These are phyloP conservation scores for Ensete ventricosum DNA, from an alignment of 176 grass and related monocot species.

Conservation along the genomic window DNA sequence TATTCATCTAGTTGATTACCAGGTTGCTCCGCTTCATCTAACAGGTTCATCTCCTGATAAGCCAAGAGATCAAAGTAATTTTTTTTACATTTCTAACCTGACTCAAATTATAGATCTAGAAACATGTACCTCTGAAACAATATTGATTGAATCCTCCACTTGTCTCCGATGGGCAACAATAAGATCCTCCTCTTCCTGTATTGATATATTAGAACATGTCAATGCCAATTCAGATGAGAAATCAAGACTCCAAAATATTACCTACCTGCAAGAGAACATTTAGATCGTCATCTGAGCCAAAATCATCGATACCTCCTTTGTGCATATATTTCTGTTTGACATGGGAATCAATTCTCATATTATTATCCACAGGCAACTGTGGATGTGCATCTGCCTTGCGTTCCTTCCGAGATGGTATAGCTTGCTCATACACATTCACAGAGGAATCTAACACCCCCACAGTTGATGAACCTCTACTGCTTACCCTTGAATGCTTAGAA, in stretches of 20 bases:
- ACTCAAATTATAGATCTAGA: conserved; percentile 1
- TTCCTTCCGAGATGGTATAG: conserved; percentile 7
- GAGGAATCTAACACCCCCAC: conserved; percentile 9
- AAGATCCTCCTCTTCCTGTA: conserved; percentile 46
- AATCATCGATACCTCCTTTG: conserved; percentile 10
- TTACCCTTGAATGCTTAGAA: conserved; percentile 7
- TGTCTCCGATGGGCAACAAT: conserved; percentile 38
- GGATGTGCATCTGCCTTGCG: conserved; percentile 5
- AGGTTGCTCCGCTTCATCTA: conserved; percentile 47
- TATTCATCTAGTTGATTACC: conserved; percentile 44
- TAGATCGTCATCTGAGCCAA: conserved; percentile 34
- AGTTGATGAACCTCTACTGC: conserved; percentile 2
- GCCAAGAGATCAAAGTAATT: background rate
- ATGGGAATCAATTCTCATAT: conserved; percentile 20
- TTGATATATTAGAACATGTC: background rate
- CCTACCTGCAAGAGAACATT: conserved; percentile 41
- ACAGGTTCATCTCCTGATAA: conserved; percentile 45
- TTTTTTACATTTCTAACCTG: background rate
- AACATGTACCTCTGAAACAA: conserved; percentile 35
- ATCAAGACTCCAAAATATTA: background rate
- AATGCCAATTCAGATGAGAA: background rate
- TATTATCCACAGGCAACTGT: conserved; percentile 16
- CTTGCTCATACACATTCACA: conserved; percentile 16
- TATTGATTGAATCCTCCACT: conserved; percentile 40
- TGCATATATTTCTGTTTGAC: conserved; percentile 26